Base-by-base conservation (phyloP, 1,284 basidiomycete species). In the Austroboletus olivaceoglutinosus region DNA sequence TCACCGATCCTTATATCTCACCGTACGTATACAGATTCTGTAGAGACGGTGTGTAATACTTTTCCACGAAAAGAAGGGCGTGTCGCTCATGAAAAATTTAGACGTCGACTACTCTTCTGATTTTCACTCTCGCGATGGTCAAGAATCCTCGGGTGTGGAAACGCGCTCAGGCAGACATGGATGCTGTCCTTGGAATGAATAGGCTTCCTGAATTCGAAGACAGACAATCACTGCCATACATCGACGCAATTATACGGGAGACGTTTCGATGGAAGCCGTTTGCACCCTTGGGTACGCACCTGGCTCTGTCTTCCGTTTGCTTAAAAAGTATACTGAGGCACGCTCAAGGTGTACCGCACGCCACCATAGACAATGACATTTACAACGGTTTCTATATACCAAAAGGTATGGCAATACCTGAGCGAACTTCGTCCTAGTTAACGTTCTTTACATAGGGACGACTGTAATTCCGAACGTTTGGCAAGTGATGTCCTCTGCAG, bases 201-300 rank as follows among this genome's bases (percentile, higher is more conserved):
- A 58, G 72, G 15, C 59, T 78, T 1, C 76, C 76, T 0, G 65
- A 59, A 0, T 72, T 74, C 25, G 57, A 60, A 2, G 76, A 78
- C 45, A 57, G 68, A 29, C 47, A 58, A 1, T 49, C 51, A 0
- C 56, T 78, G 27, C 70, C 72, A 0, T 77, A 72, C 47, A 49
- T 75, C 5, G 59, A 66, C 0, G 69, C 69, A 0, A 46, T 74
- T 6, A 47, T 77, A 5, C 69, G 69, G 34, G 76, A 78, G 55
- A 63, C 37, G 13, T 37, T 55, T 50, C 63, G 60, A 27, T 65
- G 59, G 60, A 45, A 50, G 21, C 63, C 58, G 0, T 49, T 58
- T 5, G 18, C 39, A 5, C 62, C 62, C 8, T 15, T 58, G 15
- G 38, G 59, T 61, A 18, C 43, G 50, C 15, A 25, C 16, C 19